phyloP scores from a whole-genome alignment of 768 basidiomycete species.

The Rhodosporidiobolus odoratus region DNA sequence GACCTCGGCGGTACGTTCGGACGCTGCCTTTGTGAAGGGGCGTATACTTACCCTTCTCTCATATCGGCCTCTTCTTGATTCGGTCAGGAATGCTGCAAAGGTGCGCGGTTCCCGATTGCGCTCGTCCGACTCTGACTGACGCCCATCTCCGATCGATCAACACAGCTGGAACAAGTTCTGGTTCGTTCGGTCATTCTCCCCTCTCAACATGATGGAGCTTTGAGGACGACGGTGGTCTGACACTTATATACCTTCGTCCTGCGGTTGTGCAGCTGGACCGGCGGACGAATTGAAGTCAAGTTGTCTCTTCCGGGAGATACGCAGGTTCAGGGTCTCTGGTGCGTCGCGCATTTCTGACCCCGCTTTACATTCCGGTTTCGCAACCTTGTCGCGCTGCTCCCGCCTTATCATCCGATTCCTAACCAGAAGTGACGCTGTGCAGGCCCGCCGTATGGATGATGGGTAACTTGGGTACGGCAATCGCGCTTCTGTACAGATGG shows the following conservation, averaged over 20 bases:
- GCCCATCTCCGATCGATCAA: background rate
- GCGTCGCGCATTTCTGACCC: background rate
- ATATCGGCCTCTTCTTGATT: background rate
- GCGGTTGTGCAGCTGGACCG: slow-evolving; percentile 12
- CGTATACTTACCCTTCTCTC: too few species aligned
- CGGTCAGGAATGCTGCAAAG: background rate
- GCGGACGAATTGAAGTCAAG: slow-evolving; percentile 25
- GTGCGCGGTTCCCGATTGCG: background rate
- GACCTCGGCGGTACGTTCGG: background rate
- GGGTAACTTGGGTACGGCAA: slow-evolving; percentile 39
- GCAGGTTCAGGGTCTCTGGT: background rate
- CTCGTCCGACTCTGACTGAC: background rate
- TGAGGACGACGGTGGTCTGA: background rate
- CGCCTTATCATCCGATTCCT: too few species aligned
- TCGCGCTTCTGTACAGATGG: too few species aligned
- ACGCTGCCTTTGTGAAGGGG: too few species aligned
- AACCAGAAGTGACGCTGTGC: too few species aligned
- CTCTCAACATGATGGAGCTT: too few species aligned
- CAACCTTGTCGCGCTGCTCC: too few species aligned
- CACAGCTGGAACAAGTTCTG: slow-evolving; percentile 37
- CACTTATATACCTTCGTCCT: background rate
- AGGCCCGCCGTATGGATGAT: slow-evolving; percentile 23
- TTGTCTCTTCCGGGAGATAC: background rate
- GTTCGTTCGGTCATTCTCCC: background rate
- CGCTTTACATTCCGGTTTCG: background rate